Conservation (phyloP, 192 early-diverging fungal species). For the Oehlia diaphana region DNA sequence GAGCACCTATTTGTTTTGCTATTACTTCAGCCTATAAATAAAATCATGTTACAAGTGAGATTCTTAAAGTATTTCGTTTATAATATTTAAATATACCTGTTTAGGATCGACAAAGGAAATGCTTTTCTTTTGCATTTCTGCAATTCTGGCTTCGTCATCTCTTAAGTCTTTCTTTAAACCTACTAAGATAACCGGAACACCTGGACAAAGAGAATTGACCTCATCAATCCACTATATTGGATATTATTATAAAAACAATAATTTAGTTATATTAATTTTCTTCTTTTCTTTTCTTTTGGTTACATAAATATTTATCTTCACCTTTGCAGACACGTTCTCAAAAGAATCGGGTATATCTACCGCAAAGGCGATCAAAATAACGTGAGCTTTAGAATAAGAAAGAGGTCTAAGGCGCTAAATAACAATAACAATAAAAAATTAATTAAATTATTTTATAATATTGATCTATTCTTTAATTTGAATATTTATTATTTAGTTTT, state of each 20-base stretch:
- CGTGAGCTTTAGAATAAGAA: slow-evolving; percentile 92
- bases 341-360: slow-evolving; percentile 81
- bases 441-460: not conserved
- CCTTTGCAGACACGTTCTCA: slow-evolving; percentile 77
- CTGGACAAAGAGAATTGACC: slow-evolving; percentile 78
- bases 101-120: slow-evolving; percentile 70
- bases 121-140: slow-evolving; percentile 64
- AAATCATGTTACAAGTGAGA: not conserved
- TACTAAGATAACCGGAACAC: slow-evolving; percentile 82
- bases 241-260: not conserved
- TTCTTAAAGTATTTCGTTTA: not conserved
- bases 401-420: slow-evolving; percentile 86
- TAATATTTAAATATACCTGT: slow-evolving; percentile 51
- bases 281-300: not conserved
- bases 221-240: slow-evolving; percentile 80
- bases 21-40: slow-evolving; percentile 60
- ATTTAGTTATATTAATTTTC: not conserved
- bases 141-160: slow-evolving; percentile 68
- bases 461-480: not conserved
- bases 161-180: slow-evolving; percentile 91
- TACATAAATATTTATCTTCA: slow-evolving; percentile 4
- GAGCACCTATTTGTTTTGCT: slow-evolving; percentile 69
- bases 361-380: slow-evolving; percentile 92
- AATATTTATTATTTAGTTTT: not conserved
- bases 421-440: not conserved